These are phyloP conservation scores for Penicillium goetzii DNA, from an alignment of 495 filamentous ascomycete species.

Conservation along the genomic window DNA sequence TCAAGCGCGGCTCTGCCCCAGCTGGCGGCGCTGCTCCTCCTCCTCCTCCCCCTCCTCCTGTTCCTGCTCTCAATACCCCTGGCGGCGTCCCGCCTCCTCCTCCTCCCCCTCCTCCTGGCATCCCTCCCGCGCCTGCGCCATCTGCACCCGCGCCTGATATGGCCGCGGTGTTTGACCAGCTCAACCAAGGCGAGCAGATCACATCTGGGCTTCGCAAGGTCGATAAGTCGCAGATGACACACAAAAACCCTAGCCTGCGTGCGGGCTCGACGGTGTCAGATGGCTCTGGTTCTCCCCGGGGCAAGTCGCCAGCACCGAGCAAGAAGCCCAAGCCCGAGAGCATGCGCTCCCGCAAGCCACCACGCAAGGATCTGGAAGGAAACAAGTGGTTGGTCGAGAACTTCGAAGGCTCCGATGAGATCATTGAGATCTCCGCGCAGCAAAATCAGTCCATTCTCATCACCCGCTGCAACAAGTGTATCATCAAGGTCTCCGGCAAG, in stretches of 20 bases:
- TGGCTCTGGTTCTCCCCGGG: constrained; percentile 55
- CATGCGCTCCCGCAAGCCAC: constrained; percentile 91
- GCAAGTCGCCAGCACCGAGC: constrained; percentile 80
- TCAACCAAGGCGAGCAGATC: constrained; percentile 85
- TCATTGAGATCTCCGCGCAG: constrained; percentile 75
- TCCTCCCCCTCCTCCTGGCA: constrained; percentile 67
- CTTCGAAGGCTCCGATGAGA: constrained; percentile 73
- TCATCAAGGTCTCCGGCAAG: constrained; percentile 86
- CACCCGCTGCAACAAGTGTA: constrained; percentile 85
- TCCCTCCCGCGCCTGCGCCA: constrained; percentile 36
- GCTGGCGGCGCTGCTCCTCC: constrained; percentile 52
- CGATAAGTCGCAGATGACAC: constrained; percentile 91
- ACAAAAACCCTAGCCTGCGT: constrained; percentile 95
- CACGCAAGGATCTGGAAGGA: constrained; percentile 88
- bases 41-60: constrained; percentile 61
- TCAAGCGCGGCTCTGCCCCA: constrained; percentile 56
- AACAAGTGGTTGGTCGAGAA: constrained; percentile 98
- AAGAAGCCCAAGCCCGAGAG: constrained; percentile 94
- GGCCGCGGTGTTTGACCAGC: constrained; percentile 82
- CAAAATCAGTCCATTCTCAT: constrained; percentile 92
- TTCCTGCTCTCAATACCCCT: constrained; percentile 56
- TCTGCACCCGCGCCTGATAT: constrained; percentile 59
- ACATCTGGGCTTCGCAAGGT: constrained; percentile 90
- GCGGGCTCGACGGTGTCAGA: constrained; percentile 66
- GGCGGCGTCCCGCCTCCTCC: constrained; percentile 80